Conservation (phyloP, 2,329 filamentous ascomycete species). For the Colletotrichum lini region DNA sequence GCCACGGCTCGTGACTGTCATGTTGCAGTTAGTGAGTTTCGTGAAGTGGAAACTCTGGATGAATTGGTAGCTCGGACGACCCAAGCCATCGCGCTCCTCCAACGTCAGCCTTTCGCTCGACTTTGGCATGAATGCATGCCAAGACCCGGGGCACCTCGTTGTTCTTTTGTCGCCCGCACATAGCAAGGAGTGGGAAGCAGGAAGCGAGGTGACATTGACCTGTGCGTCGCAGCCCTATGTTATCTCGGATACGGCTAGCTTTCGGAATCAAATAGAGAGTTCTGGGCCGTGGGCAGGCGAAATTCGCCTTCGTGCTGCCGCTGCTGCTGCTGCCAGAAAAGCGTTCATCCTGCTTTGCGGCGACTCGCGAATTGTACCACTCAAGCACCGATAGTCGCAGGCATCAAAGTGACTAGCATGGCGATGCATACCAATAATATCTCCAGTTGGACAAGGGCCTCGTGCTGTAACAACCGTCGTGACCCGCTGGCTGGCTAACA, state of each 20-base stretch:
- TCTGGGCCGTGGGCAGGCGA: neutral
- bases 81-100: neutral
- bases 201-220: neutral
- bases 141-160: neutral
- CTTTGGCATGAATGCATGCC: neutral
- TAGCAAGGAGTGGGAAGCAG: neutral
- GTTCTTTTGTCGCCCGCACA: neutral
- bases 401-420: no score
- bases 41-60: neutral
- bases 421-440: neutral
- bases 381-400: neutral
- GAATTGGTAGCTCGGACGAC: neutral
- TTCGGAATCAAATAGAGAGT: neutral
- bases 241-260: neutral
- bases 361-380: neutral
- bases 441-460: neutral
- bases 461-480: neutral
- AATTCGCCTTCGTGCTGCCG: neutral
- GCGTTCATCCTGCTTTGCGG: no score
- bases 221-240: slow-evolving; percentile 2
- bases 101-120: neutral
- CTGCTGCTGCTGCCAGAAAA: neutral
- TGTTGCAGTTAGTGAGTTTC: neutral
- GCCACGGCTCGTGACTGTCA: slow-evolving; percentile 2
- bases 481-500: no score